Base-by-base conservation (phyloP, 306 rosid genomes). In the Lupinus albus region DNA sequence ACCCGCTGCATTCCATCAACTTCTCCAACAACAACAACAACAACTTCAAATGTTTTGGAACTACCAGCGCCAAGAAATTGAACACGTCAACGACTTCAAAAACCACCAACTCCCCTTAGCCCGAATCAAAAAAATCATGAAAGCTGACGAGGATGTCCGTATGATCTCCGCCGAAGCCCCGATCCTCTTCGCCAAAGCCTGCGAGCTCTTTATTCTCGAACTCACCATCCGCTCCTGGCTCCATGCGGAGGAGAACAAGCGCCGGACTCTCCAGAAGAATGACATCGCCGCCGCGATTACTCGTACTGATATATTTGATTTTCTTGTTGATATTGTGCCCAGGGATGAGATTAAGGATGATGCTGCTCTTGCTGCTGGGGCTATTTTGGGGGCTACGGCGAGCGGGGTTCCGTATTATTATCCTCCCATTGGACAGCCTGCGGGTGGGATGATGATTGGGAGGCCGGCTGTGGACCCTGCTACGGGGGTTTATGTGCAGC, bases 41-140 rank as follows among this genome's bases (percentile, higher is more conserved):
- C 98, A 93, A 78, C 98, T 93, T 1, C 99, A 88, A 79, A 82
- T 86, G 88, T 93, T 93, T 86, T 93, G 99, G 99, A 45, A 88
- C 8, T 83, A 76, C 81, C 98, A 93, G 76, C 86, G 96, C 6
- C 94, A 88, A 41, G 98, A 93, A 66, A 93, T 93, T 75, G 97
- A 93, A 42, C 93, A 85, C 57, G 97, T 79, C 47, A 93, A 88
- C 73, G 99, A 93, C 70, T 93, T 93, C 79, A 93, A 93, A 85
- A 93, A 93, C 85, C 99, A 93, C 80, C 97, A 93, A 77, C 99
- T 93, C 8, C 99, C 99, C 0, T 46, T 93, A 1, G 99, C 99
- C 0, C 97, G 97, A 80, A 93, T 93, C 86, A 93, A 93, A 88
- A 93, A 93, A 91, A 93, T 93, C 82, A 93, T 93, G 98, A 93